These are phyloP conservation scores for Mycena chlorophos DNA, from an alignment of 768 basidiomycete species.

Conservation along the genomic window DNA sequence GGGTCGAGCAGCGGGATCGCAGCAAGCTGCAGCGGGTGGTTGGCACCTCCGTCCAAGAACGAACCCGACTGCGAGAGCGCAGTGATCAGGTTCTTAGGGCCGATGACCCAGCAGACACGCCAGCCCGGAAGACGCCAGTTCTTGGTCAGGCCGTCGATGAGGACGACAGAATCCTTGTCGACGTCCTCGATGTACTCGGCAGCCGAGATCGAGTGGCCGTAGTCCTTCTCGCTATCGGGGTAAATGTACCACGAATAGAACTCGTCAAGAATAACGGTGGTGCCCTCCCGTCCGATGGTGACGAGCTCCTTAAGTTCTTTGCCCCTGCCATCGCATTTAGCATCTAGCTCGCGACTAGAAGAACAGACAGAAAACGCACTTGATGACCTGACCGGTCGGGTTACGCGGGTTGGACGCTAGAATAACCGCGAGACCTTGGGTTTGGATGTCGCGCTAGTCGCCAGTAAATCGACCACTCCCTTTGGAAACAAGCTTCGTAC, in stretches of 20 bases:
- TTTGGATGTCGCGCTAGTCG: constrained; percentile 70
- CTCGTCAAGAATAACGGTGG: constrained; percentile 86
- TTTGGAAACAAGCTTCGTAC: constrained; percentile 31
- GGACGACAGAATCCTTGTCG: constrained; percentile 78
- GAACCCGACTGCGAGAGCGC: constrained; percentile 93
- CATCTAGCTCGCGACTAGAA: constrained; percentile 4
- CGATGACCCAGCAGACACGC: constrained; percentile 92
- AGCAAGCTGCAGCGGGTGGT: constrained; percentile 91
- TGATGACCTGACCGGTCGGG: constrained; percentile 88
- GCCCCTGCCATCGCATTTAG: constrained; percentile 56
- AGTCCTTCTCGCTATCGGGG: constrained; percentile 71
- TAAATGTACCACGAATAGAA: constrained; percentile 98
- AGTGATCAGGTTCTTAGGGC: constrained; percentile 83
- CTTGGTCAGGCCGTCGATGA: constrained; percentile 94
- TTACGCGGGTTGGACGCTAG: constrained; percentile 95
- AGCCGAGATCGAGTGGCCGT: constrained; percentile 77
- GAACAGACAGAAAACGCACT: constrained; percentile 29
- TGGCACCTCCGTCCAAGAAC: constrained; percentile 93
- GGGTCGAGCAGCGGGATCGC: constrained; percentile 84
- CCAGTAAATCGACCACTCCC: constrained; percentile 31
- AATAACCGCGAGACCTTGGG: constrained; percentile 82
- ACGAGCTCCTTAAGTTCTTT: constrained; percentile 83
- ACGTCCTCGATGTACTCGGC: constrained; percentile 87
- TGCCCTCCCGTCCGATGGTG: constrained; percentile 67
- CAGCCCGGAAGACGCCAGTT: constrained; percentile 96